phyloP scores from a whole-genome alignment of 139 green algal species.

The Tetradesmus obliquus region DNA sequence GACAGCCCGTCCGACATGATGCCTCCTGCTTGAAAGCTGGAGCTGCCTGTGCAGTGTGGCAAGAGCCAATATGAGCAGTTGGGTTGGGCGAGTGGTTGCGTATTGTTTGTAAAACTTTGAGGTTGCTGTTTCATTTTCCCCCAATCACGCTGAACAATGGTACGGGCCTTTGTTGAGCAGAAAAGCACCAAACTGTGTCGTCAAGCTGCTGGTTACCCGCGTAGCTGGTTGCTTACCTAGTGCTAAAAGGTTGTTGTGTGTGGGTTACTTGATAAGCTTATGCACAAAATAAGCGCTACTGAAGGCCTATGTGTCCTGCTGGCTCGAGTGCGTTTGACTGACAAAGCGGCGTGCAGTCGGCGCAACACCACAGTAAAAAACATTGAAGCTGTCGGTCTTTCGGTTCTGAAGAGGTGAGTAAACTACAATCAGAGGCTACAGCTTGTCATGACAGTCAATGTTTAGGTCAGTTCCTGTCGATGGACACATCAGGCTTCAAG shows the following conservation, averaged over 20 bases:
- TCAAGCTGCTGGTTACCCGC: not conserved
- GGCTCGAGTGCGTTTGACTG: not conserved
- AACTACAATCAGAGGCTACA: not conserved
- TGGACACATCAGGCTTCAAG: no score
- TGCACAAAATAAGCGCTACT: not conserved
- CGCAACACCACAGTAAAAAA: no score
- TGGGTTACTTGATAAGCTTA: no score
- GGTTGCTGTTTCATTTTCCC: no score
- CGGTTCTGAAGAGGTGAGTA: no score
- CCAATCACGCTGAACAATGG: no score
- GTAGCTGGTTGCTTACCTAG: not conserved
- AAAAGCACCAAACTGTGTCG: not conserved
- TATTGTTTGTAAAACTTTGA: no score
- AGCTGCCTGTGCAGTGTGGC: not conserved
- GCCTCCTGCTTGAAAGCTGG: not conserved
- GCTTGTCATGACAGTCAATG: not conserved
- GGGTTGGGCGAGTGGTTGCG: no score
- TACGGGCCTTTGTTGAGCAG: not conserved
- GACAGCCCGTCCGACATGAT: slow-evolving; percentile 49
- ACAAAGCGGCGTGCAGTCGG: not conserved
- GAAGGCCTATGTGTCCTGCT: not conserved
- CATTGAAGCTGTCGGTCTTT: no score
- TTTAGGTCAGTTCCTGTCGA: no score
- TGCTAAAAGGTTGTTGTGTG: no score
- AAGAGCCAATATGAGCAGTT: no score